phyloP scores from a whole-genome alignment of 441 rosid species.

The Arabidopsis hybrid region DNA sequence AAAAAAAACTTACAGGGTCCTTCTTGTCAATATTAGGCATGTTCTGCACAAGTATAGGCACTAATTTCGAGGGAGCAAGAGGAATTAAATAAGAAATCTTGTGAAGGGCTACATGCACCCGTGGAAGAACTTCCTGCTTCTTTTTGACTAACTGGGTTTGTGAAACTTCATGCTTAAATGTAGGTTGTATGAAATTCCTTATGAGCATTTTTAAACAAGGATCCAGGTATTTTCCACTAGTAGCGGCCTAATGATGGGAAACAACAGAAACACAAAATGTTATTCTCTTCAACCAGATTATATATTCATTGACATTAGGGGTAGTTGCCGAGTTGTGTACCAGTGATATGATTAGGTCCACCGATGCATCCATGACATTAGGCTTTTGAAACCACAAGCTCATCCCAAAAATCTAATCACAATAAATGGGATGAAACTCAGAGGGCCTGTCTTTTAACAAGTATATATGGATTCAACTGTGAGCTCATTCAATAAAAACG shows the following conservation, averaged over 20 bases:
- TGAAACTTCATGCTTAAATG: slow-evolving; percentile 25
- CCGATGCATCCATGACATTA: slow-evolving; percentile 73
- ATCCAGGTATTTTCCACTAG: slow-evolving; percentile 71
- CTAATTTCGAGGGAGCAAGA: slow-evolving; percentile 67
- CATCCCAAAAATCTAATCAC: slow-evolving; percentile 66
- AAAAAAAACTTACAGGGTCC: slow-evolving; percentile 57
- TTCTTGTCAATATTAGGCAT: slow-evolving; percentile 59
- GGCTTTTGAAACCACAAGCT: slow-evolving; percentile 77
- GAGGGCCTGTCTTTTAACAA: not conserved
- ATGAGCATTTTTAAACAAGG: slow-evolving; percentile 71
- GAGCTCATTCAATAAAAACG: slow-evolving; percentile 38
- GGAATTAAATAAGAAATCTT: slow-evolving; percentile 66
- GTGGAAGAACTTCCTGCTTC: slow-evolving; percentile 69
- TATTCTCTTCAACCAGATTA: slow-evolving; percentile 6
- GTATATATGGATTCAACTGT: not conserved
- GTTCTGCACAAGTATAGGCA: slow-evolving; percentile 52
- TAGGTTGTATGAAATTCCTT: slow-evolving; percentile 73
- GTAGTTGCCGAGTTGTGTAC: slow-evolving; percentile 43
- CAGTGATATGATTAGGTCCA: slow-evolving; percentile 64
- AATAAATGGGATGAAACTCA: slow-evolving; percentile 23
- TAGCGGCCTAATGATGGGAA: slow-evolving; percentile 60
- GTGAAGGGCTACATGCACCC: slow-evolving; percentile 66
- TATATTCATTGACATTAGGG: not conserved
- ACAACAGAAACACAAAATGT: slow-evolving; percentile 3
- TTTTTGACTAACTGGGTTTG: slow-evolving; percentile 49